A percentile compares a stretch with the other conserved stretches of the same genome.
Evolutionary conservation across 768 basidiomycete genomes (phyloP).

Genomic region (Clitopilus passeckerianus): DNA sequence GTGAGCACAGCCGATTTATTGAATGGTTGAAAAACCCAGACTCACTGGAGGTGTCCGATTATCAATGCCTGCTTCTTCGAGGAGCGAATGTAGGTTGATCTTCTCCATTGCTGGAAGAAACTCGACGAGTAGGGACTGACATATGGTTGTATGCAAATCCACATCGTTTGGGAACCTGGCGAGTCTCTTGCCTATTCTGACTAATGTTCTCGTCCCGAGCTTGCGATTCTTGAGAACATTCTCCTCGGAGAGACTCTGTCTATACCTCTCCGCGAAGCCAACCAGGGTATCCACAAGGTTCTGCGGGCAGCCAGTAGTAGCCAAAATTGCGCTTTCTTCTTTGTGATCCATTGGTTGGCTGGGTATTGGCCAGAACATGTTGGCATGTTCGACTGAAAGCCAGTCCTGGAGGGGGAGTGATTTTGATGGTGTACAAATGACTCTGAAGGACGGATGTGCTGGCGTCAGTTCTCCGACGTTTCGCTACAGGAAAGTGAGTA

Average conservation of each 20-base stretch:
- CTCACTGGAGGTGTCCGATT: constrained; percentile 37
- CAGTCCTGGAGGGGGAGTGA: constrained; percentile 64
- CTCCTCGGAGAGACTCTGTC: constrained; percentile 48
- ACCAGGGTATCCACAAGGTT: constrained; percentile 35
- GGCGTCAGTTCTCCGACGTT: constrained; percentile 37
- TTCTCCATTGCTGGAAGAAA: constrained; percentile 58
- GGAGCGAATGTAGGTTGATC: constrained; percentile 44
- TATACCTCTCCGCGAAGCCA: constrained; percentile 53
- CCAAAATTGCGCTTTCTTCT: constrained; percentile 48
- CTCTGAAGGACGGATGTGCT: constrained; percentile 53
- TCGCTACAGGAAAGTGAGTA: constrained; percentile 11
- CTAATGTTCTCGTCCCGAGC: constrained; percentile 55
- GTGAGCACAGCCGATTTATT: not conserved
- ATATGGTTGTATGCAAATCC: constrained; percentile 44
- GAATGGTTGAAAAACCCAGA: not conserved
- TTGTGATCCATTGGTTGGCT: constrained; percentile 51
- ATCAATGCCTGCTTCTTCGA: constrained; percentile 45
- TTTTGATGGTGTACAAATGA: constrained; percentile 59
- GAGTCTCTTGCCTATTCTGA: constrained; percentile 48
- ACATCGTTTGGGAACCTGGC: constrained; percentile 37
- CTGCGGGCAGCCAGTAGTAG: constrained; percentile 43
- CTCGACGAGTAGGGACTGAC: constrained; percentile 47
- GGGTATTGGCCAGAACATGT: constrained; percentile 65
- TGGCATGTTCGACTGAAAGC: constrained; percentile 62
- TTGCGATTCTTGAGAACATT: constrained; percentile 57